Percentiles rank a stretch among this genome's conserved stretches.
phyloP scores from a whole-genome alignment of 768 basidiomycete genomes.

The Leccinum sublutescens region DNA sequence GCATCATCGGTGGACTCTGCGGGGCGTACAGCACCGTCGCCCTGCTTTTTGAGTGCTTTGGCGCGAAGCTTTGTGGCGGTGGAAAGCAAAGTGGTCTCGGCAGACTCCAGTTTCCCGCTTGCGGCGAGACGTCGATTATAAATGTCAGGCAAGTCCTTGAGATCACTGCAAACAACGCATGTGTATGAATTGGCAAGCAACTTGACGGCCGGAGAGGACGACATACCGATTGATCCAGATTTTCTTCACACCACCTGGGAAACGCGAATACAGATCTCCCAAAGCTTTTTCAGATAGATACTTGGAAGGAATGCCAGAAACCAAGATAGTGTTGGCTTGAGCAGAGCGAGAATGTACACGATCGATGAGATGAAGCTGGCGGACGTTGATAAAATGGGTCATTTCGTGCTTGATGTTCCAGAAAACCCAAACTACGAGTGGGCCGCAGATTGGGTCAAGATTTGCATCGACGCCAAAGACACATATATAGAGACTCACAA shows the following conservation, averaged over 20 bases:
- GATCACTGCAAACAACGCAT: constrained; percentile 46
- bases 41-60: constrained; percentile 49
- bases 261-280: constrained; percentile 64
- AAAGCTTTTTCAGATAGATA: constrained; percentile 74
- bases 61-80: constrained; percentile 71
- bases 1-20: constrained; percentile 26
- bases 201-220: not conserved
- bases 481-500: constrained; percentile 43
- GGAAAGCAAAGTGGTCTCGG: constrained; percentile 75
- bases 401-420: constrained; percentile 82
- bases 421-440: constrained; percentile 70
- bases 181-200: not conserved
- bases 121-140: constrained; percentile 76
- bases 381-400: constrained; percentile 70
- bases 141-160: constrained; percentile 83
- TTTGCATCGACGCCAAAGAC: not conserved
- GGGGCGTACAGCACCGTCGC: constrained; percentile 21
- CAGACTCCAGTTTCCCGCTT: constrained; percentile 78
- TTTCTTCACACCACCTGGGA: constrained; percentile 88
- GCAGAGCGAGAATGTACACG: constrained; percentile 70
- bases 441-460: not conserved
- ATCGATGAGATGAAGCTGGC: constrained; percentile 81
- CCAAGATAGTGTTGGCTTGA: constrained; percentile 86
- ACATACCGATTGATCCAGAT: constrained; percentile 88
- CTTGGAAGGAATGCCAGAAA: constrained; percentile 82